Percentiles rank a stretch among this genome's conserved stretches.
Conservation (phyloP, 176 grass and related monocot species). For the Thalia dealbata region DNA sequence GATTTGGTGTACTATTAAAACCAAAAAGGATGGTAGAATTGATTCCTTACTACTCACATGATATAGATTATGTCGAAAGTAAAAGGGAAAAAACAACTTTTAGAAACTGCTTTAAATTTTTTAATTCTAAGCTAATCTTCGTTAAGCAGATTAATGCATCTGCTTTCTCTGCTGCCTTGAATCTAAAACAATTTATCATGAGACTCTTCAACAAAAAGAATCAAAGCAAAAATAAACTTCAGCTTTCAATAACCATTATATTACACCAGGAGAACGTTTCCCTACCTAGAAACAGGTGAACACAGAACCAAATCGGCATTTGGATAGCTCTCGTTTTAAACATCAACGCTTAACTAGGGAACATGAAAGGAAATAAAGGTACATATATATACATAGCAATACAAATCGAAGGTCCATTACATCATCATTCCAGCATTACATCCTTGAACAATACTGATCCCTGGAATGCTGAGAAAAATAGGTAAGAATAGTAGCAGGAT, state of each 20-base stretch:
- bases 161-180: neutral
- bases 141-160: too few species aligned
- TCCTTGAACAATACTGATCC: neutral
- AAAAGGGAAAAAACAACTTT: too few species aligned
- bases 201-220: neutral
- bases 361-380: neutral
- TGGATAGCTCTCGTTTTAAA: neutral
- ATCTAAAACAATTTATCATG: neutral
- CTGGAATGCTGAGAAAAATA: neutral
- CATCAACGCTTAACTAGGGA: neutral
- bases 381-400: neutral
- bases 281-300: neutral
- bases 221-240: neutral
- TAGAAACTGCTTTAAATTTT: too few species aligned
- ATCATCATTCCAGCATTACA: neutral
- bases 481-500: neutral
- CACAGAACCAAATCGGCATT: neutral
- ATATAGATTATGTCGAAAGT: too few species aligned
- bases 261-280: neutral
- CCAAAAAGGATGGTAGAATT: too few species aligned
- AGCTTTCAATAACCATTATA: neutral
- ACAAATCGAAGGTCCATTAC: neutral
- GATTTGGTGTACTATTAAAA: too few species aligned
- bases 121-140: too few species aligned
- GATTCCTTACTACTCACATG: too few species aligned